phyloP scores from a whole-genome alignment of 75 land plant genomes.

The Picea glauca region DNA sequence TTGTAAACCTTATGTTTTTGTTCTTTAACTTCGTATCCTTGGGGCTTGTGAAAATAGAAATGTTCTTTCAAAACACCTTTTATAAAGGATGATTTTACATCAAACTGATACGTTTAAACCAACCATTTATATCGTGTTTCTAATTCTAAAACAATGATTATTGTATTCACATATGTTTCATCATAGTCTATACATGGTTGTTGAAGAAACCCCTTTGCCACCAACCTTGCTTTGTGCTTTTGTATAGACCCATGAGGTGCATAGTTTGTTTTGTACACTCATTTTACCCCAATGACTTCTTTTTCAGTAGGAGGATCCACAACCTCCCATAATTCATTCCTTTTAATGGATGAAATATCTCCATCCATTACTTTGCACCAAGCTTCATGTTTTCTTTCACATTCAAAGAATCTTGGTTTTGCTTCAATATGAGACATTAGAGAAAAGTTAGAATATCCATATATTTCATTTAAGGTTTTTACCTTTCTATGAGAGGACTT shows the following conservation, averaged over 20 bases:
- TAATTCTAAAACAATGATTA: conserved; percentile 8
- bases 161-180: conserved; percentile 14
- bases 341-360: no score
- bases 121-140: conserved; percentile 7
- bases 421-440: neutral
- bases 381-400: neutral
- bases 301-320: conserved; percentile 5
- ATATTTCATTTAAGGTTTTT: neutral
- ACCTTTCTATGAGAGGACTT: neutral
- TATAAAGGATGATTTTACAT: conserved; percentile 14
- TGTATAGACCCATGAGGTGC: conserved; percentile 8
- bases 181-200: conserved; percentile 9
- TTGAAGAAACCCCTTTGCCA: conserved; percentile 13
- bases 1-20: conserved; percentile 12
- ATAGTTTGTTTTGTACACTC: conserved; percentile 12
- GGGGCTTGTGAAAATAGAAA: conserved; percentile 9
- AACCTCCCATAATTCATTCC: no score
- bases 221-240: conserved; percentile 11
- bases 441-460: neutral
- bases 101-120: neutral
- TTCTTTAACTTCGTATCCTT: neutral
- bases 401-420: neutral
- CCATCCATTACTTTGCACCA: no score
- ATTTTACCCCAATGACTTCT: conserved; percentile 5
- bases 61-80: conserved; percentile 6